Percentiles rank a stretch among this genome's conserved stretches.
Evolutionary conservation across 1,284 basidiomycete genomes (phyloP).

Genomic region (Malassezia yamatoensis): DNA sequence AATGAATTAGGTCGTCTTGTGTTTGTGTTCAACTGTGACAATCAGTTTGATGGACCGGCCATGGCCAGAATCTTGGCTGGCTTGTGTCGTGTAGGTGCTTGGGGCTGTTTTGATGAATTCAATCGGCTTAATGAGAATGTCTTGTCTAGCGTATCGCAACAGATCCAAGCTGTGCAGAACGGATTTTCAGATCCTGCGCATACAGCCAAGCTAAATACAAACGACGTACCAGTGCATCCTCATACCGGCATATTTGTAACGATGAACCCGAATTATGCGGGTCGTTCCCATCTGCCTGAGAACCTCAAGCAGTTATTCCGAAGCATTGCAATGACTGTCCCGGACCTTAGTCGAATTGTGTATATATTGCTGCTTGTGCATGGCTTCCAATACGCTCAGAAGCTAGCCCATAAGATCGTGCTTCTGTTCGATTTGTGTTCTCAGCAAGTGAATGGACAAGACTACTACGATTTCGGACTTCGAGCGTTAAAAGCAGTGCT

Average conservation of each 20-base stretch:
- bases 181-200: conserved; percentile 59
- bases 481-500: conserved; percentile 94
- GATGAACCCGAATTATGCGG: conserved; percentile 90
- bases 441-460: conserved; percentile 90
- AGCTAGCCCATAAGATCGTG: conserved; percentile 89
- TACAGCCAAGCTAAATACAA: conserved; percentile 72
- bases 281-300: conserved; percentile 89
- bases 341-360: conserved; percentile 93
- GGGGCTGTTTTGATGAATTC: conserved; percentile 51
- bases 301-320: conserved; percentile 88
- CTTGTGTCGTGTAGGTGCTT: conserved; percentile 95
- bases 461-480: conserved; percentile 98
- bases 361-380: conserved; percentile 99
- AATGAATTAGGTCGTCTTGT: conserved; percentile 95
- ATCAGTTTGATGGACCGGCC: conserved; percentile 98
- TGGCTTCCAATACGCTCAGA: conserved; percentile 94
- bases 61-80: conserved; percentile 99
- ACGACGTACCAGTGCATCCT: conserved; percentile 79
- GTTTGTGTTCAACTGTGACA: conserved; percentile 97
- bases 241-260: conserved; percentile 95
- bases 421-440: conserved; percentile 98
- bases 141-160: conserved; percentile 93
- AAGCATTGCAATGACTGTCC: conserved; percentile 98
- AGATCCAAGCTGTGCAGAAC: conserved; percentile 96
- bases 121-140: conserved; percentile 97